Evolutionary conservation across 495 filamentous ascomycete genomes (phyloP).

Genomic region (Venustampulla echinocandica): DNA sequence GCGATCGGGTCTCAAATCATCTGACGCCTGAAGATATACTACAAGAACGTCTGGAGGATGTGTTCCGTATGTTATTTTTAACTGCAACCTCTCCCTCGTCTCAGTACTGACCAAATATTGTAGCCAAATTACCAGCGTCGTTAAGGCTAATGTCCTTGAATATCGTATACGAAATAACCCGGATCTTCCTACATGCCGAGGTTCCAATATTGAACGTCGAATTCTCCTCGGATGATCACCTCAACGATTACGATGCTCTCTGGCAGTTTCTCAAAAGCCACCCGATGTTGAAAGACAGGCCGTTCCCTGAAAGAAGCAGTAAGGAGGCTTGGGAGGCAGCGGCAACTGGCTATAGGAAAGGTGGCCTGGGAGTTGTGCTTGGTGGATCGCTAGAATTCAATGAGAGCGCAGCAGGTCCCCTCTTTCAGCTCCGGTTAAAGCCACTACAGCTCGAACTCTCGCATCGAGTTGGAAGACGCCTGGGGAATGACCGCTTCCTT

Average conservation of each 20-base stretch:
- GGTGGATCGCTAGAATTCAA: conserved; percentile 7
- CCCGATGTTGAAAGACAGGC: conserved; percentile 8
- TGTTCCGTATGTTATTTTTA: conserved; percentile 16
- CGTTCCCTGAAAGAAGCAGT: conserved; percentile 12
- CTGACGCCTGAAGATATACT: background rate
- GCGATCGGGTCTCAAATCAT: background rate
- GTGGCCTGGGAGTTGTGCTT: conserved; percentile 7
- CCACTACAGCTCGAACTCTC: conserved; percentile 14
- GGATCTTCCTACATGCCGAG: conserved; percentile 14
- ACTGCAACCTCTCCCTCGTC: background rate
- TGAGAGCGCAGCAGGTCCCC: background rate
- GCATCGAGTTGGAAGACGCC: conserved; percentile 15
- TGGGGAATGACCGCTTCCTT: conserved; percentile 20
- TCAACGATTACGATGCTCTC: conserved; percentile 13
- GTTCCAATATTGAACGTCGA: conserved; percentile 5
- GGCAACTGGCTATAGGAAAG: background rate
- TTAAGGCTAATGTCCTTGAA: conserved; percentile 7
- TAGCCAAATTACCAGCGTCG: too few relatives aligned
- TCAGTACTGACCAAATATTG: background rate
- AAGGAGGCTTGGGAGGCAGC: conserved; percentile 12
- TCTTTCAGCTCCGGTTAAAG: conserved; percentile 13
- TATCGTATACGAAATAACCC: conserved; percentile 15
- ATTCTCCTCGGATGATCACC: background rate
- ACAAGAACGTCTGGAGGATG: background rate
- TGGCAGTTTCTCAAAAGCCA: conserved; percentile 12